These are phyloP conservation scores for Pseudomassariella vexata DNA, from an alignment of 2,329 filamentous ascomycete genomes.

Conservation along the genomic window DNA sequence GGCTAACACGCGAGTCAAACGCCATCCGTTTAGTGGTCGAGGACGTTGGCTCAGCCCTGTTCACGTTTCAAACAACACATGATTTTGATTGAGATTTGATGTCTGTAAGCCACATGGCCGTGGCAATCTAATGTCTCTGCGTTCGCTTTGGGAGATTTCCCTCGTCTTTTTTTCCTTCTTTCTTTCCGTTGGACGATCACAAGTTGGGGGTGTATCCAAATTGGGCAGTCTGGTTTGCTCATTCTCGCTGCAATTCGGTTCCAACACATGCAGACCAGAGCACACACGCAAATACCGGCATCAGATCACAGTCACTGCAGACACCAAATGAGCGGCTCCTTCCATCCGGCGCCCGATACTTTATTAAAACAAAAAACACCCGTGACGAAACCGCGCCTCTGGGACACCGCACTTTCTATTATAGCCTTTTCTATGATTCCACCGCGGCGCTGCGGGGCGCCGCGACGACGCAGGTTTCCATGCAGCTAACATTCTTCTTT, in stretches of 20 bases:
- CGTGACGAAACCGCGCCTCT: slow-evolving; percentile 1
- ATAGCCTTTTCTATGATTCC: background rate
- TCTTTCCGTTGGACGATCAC: background rate
- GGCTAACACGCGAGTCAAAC: slow-evolving; percentile 12
- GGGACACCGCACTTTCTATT: background rate
- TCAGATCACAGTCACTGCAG: background rate
- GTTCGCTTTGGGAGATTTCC: slow-evolving; percentile 2
- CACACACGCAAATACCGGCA: slow-evolving; percentile 1
- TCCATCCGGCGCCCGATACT: no score
- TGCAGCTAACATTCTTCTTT: slow-evolving; percentile 17
- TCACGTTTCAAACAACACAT: slow-evolving; percentile 7
- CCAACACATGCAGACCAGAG: no score
- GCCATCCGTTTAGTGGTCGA: slow-evolving; percentile 12
- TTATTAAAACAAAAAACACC: no score
- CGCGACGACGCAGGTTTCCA: slow-evolving; percentile 20
- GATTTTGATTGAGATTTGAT: background rate
- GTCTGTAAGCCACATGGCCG: slow-evolving; percentile 18
- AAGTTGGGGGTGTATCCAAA: background rate
- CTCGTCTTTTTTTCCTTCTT: background rate
- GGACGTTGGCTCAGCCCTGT: slow-evolving; percentile 7
- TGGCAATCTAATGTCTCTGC: slow-evolving; percentile 8
- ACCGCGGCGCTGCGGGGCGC: slow-evolving; percentile 14
- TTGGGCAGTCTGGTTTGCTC: no score
- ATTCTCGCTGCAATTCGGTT: no score
- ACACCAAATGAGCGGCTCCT: no score